Base-by-base conservation (phyloP, 371 early-diverging fungal genomes). In the Mucor mucedo region DNA sequence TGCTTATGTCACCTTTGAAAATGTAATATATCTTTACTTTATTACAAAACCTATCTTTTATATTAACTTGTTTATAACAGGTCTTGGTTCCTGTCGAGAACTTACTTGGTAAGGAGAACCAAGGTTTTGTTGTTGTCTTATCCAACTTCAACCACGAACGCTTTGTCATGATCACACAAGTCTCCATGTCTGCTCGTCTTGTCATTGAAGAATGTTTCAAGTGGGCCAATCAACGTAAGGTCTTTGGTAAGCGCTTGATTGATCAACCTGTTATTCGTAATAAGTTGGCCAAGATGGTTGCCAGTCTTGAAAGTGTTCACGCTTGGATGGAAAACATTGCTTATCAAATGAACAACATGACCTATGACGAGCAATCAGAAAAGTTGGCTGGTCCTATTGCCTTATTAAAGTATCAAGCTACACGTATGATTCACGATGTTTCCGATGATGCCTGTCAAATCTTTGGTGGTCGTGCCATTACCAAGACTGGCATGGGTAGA, bases 171-270 rank as follows among this genome's bases (percentile, higher is more conserved):
- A 52, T 68, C 21, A 21, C 29, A 67, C 70, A 14, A 69, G 70
- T 28, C 27, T 45, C 65, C 32, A 56, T 58, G 32, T 66, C 65
- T 49, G 63, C 68, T 14, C 55, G 69, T 28, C 55, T 70, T 21
- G 72, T 66, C 1, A 68, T 77, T 53, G 77, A 77, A 63, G 77
- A 77, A 39, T 74, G 75, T 41, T 72, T 77, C 70, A 77, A 77
- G 53, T 77, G 77, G 77, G 72, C 75, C 21, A 67, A 70, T 29
- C 77, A 77, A 50, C 61, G 93, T 56, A 82, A 84, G 71, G 92
- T 93, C 5, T 95, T 95, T 72, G 93, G 92, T 57, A 90, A 91
- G 79, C 87, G 87, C 70, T 79, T 95, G 21, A 84, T 87, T 29
- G 84, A 88, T 61, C 88, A 89, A 65, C 86, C 86, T 55, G 90